Percentiles rank a stretch among this genome's conserved stretches.
Conservation (phyloP, 1,139 yeast genomes). For the Geotrichum cucujoidarum region DNA sequence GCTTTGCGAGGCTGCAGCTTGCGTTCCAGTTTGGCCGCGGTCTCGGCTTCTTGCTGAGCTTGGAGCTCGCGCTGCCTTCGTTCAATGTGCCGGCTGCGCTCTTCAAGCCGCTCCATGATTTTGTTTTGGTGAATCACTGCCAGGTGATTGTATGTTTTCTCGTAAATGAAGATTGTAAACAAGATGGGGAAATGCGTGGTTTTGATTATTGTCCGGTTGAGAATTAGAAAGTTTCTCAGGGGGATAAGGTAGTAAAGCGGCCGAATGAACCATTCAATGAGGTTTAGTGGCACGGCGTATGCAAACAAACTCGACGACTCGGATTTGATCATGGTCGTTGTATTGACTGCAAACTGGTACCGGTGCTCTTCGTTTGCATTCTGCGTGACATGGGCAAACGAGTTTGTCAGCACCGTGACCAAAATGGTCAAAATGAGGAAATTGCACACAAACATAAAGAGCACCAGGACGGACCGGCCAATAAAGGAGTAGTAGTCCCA, state of each 20-base stretch:
- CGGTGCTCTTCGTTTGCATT: constrained; percentile 41
- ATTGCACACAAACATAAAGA: constrained; percentile 53
- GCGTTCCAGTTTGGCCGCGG: neutral
- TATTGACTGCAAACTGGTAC: constrained; percentile 39
- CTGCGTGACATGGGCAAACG: constrained; percentile 38
- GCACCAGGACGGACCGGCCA: constrained; percentile 49
- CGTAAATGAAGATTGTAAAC: constrained; percentile 36
- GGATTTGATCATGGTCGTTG: constrained; percentile 40
- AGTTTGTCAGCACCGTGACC: constrained; percentile 49
- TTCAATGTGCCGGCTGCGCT: constrained; percentile 17
- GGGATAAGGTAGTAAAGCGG: constrained; percentile 37
- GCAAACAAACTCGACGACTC: constrained; percentile 39
- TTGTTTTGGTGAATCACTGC: constrained; percentile 19
- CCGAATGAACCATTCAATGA: constrained; percentile 35
- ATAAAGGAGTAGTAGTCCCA: constrained; percentile 50
- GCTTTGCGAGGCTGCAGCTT: neutral
- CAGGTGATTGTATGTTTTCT: constrained; percentile 28
- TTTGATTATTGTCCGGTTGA: constrained; percentile 38
- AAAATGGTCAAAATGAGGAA: constrained; percentile 55
- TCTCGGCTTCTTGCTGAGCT: constrained; percentile 17
- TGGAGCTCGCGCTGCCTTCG: constrained; percentile 11
- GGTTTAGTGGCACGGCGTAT: constrained; percentile 39
- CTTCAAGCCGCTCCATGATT: constrained; percentile 20
- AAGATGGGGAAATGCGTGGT: constrained; percentile 39
- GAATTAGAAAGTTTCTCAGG: constrained; percentile 32